phyloP scores from a whole-genome alignment of 768 basidiomycete species.

The Suillus variegatus region DNA sequence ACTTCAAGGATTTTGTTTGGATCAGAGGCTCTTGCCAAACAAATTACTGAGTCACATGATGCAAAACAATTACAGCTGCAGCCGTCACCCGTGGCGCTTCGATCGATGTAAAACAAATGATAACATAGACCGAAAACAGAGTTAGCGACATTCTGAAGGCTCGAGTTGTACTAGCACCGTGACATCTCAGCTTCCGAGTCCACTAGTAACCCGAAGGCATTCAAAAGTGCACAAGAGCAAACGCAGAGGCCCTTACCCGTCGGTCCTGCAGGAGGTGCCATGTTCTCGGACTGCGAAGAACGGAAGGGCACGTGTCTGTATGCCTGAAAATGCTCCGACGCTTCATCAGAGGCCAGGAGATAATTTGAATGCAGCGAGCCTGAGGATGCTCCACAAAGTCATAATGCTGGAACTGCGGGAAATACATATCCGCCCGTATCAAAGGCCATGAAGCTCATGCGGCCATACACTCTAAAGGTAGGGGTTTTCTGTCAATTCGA shows the following conservation, averaged over 20 bases:
- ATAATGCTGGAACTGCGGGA: neutral
- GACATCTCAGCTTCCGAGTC: neutral
- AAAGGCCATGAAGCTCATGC: too few species aligned
- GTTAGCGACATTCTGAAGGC: neutral
- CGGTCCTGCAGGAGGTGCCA: slow-evolving; percentile 31
- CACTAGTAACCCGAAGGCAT: neutral
- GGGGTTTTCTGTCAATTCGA: neutral
- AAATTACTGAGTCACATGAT: neutral
- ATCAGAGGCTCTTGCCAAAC: slow-evolving; percentile 2
- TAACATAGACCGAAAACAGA: neutral
- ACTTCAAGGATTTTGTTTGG: neutral
- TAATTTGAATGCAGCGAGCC: neutral
- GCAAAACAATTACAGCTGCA: too few species aligned
- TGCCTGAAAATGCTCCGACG: neutral
- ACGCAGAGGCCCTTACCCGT: too few species aligned
- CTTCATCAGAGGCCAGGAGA: neutral
- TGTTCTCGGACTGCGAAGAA: slow-evolving; percentile 17
- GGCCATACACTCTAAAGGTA: too few species aligned
- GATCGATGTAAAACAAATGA: neutral
- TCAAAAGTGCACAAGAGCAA: neutral
- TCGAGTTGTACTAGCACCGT: neutral
- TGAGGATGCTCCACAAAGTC: neutral
- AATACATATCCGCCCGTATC: neutral
- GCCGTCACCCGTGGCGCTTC: neutral
- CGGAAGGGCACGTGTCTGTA: neutral